Evolutionary conservation across 2,329 filamentous ascomycete species (phyloP), one percentile per base, ranked within the genome.

Genomic region (Tricladium varicosporioides): DNA sequence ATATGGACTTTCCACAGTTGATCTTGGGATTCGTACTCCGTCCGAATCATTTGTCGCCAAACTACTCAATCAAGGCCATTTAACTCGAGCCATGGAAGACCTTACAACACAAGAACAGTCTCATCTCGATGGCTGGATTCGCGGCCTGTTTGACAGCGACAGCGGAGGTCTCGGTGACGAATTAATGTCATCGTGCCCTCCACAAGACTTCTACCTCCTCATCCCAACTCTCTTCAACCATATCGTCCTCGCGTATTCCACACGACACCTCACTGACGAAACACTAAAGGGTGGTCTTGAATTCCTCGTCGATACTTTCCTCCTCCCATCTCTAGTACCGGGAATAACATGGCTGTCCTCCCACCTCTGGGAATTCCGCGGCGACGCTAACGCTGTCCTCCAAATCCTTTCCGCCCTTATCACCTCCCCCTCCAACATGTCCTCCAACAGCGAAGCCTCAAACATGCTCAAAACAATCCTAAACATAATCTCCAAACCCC

Each of bases 191-290:
- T 88, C 88, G 1, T 94, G 90, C 65, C 85, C 87, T 1, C 91
- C 91, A 1, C 89, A 92, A 67, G 86, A 92, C 42, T 94, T 94
- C 69, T 93, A 93, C 65, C 75, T 89, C 15, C 78, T 94, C 3
- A 84, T 92, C 13, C 88, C 91, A 1, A 87, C 88, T 0, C 74
- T 94, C 0, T 92, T 93, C 68, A 81, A 87, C 63, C 87, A 91
- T 63, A 90, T 88, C 44, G 82, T 91, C 0, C 75, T 88, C 36
- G 90, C 88, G 1, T 85, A 85, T 63, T 82, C 82, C n/a, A 79
- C 79, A 1, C 84, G 84, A 5, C 78, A 83, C 43, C 72, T 95
- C 4, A 81, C 81, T 1, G 82, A 91, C 46, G 87, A 92, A 42
- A 83, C 80, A 36, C 78, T 94, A 0, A 91, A 88, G 69, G 82